Evolutionary conservation across 2,329 filamentous ascomycete genomes (phyloP).

Genomic region (Verticillium dahliae): DNA sequence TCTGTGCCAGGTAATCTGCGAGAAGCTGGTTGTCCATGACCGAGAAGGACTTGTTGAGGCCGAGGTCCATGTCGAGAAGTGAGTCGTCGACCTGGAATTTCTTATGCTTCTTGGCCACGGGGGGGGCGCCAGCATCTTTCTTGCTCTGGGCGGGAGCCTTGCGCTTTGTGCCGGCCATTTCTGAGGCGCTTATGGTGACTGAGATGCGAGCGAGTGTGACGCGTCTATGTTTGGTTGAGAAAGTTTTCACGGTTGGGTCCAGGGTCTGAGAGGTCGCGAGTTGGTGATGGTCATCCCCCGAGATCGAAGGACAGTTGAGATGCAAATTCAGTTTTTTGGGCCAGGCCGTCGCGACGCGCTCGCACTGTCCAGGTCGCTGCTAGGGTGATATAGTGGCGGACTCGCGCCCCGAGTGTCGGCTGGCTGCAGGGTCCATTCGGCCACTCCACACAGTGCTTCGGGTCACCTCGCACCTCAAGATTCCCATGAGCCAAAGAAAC

Average conservation of each 20-base stretch:
- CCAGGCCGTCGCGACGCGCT: not conserved
- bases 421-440: not conserved
- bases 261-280: not conserved
- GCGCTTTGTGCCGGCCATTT: not conserved
- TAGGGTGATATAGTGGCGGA: not conserved
- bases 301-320: not conserved
- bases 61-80: constrained; percentile 59
- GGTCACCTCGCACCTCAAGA: too few species aligned
- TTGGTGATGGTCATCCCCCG: not conserved
- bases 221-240: not conserved
- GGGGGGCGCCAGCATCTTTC: constrained; percentile 27
- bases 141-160: not conserved
- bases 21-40: constrained; percentile 78
- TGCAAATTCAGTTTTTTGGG: not conserved
- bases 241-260: not conserved
- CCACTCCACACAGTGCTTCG: too few species aligned
- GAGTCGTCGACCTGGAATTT: constrained; percentile 47
- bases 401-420: not conserved
- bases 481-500: too few species aligned
- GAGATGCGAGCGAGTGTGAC: not conserved
- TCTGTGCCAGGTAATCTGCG: constrained; percentile 78
- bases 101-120: constrained; percentile 47
- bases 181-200: not conserved
- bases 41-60: constrained; percentile 73
- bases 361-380: not conserved